These are phyloP conservation scores for Thalia dealbata DNA, from an alignment of 176 grass and related monocot species.

Conservation along the genomic window DNA sequence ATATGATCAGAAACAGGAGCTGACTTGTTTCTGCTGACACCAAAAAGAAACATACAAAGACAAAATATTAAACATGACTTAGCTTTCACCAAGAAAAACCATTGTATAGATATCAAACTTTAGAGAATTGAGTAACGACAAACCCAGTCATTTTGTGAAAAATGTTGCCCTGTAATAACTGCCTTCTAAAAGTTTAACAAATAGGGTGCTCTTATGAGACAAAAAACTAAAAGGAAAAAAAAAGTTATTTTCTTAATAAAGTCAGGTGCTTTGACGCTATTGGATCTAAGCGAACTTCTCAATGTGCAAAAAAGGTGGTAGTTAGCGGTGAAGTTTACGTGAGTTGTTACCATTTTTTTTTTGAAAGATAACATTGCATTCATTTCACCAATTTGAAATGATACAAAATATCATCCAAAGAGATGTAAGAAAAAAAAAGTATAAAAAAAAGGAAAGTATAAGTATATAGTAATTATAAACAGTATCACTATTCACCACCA, in stretches of 20 bases:
- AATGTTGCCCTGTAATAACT: background rate
- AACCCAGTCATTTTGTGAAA: too few species aligned
- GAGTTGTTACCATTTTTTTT: background rate
- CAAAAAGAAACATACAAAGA: background rate
- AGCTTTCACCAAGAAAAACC: background rate
- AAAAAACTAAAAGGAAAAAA: background rate
- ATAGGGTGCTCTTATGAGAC: background rate
- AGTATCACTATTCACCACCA: too few species aligned
- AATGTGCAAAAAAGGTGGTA: background rate
- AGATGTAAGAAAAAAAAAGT: too few species aligned
- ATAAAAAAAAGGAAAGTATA: too few species aligned
- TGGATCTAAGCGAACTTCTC: background rate
- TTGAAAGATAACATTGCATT: too few species aligned
- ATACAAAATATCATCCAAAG: too few species aligned
- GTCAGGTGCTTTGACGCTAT: background rate
- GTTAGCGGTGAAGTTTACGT: background rate
- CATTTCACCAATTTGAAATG: too few species aligned
- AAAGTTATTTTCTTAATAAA: background rate
- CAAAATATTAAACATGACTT: background rate
- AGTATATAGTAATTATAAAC: too few species aligned
- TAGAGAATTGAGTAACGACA: background rate
- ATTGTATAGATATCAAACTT: background rate
- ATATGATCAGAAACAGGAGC: slow-evolving; percentile 38
- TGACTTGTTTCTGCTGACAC: slow-evolving; percentile 47
- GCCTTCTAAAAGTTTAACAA: background rate